Conservation (phyloP, 2,329 filamentous ascomycete species). For the Ophiostoma piceae region DNA sequence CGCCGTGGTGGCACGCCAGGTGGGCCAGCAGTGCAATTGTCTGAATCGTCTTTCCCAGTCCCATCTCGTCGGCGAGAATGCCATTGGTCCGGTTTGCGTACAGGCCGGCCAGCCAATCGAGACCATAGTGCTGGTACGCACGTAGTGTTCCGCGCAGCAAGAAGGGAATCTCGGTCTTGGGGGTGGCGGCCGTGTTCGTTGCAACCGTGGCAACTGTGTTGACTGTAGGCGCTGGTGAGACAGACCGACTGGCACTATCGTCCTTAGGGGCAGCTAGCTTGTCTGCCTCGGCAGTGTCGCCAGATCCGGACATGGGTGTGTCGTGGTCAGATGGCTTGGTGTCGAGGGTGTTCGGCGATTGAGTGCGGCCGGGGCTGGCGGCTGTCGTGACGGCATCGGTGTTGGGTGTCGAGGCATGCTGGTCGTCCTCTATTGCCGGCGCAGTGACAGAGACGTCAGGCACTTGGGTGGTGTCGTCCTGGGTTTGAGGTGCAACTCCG, state of each 20-base stretch:
- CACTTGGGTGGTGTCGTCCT: not conserved
- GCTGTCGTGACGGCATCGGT: slow-evolving; percentile 42
- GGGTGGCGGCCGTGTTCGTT: slow-evolving; percentile 26
- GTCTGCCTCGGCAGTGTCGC: not conserved
- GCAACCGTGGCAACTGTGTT: not conserved
- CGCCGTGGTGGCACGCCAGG: slow-evolving; percentile 78
- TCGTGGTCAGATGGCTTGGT: slow-evolving; percentile 49
- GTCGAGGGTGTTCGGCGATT: slow-evolving; percentile 47
- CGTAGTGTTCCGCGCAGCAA: slow-evolving; percentile 82
- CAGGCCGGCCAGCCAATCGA: slow-evolving; percentile 92
- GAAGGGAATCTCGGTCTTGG: slow-evolving; percentile 70
- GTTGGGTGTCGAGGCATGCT: slow-evolving; percentile 35
- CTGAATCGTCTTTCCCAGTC: slow-evolving; percentile 95
- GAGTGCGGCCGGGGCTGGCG: slow-evolving; percentile 42
- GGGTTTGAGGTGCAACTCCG: slow-evolving; percentile 2
- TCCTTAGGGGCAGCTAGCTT: slow-evolving; percentile 4
- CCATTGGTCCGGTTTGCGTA: slow-evolving; percentile 92
- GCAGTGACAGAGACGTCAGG: not conserved
- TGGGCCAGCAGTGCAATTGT: slow-evolving; percentile 93
- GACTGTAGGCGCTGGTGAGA: slow-evolving; percentile 31
- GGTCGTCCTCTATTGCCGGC: not conserved
- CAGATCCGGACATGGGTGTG: slow-evolving; percentile 29
- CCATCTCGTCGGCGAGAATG: slow-evolving; percentile 97
- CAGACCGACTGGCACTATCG: slow-evolving; percentile 33
- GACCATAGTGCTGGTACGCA: slow-evolving; percentile 93